Evolutionary conservation across 2,329 filamentous ascomycete species (phyloP).

Genomic region (Aphanocladium album): DNA sequence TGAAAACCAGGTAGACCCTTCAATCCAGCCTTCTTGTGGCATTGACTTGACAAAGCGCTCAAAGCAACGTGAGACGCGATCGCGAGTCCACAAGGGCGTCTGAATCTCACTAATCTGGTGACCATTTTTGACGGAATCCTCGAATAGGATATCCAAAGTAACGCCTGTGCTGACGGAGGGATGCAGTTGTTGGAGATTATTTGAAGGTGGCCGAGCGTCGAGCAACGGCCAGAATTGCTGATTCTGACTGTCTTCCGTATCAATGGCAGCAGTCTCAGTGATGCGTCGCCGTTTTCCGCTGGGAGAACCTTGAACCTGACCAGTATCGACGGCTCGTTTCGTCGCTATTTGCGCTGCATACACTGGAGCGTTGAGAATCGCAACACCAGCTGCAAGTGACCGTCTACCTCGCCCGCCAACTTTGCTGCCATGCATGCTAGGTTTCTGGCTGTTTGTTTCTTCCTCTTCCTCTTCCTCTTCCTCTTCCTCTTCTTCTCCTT

Average conservation of each 20-base stretch:
- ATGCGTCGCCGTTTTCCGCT: constrained; percentile 19
- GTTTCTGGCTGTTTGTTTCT: constrained; percentile 20
- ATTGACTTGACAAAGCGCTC: not conserved
- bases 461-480: constrained; percentile 18
- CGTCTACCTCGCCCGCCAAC: constrained; percentile 24
- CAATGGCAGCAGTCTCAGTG: no score
- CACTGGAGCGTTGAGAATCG: constrained; percentile 46
- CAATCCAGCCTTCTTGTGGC: constrained; percentile 2
- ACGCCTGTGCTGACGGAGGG: not conserved
- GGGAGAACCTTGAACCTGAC: constrained; percentile 15
- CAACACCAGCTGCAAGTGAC: constrained; percentile 38
- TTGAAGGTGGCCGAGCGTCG: not conserved
- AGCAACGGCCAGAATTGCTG: not conserved
- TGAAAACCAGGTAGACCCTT: constrained; percentile 5
- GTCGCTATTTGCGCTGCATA: constrained; percentile 38
- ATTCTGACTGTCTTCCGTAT: not conserved
- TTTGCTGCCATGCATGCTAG: constrained; percentile 18
- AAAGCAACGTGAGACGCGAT: not conserved
- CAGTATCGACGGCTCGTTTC: constrained; percentile 25
- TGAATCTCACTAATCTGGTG: not conserved
- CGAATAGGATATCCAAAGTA: constrained; percentile 1
- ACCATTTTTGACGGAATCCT: not conserved
- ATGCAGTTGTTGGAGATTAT: not conserved
- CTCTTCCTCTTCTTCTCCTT: constrained; percentile 14
- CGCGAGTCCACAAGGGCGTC: not conserved